Conservation (phyloP, 2,329 filamentous ascomycete species). For the Paraphoma sp. region DNA sequence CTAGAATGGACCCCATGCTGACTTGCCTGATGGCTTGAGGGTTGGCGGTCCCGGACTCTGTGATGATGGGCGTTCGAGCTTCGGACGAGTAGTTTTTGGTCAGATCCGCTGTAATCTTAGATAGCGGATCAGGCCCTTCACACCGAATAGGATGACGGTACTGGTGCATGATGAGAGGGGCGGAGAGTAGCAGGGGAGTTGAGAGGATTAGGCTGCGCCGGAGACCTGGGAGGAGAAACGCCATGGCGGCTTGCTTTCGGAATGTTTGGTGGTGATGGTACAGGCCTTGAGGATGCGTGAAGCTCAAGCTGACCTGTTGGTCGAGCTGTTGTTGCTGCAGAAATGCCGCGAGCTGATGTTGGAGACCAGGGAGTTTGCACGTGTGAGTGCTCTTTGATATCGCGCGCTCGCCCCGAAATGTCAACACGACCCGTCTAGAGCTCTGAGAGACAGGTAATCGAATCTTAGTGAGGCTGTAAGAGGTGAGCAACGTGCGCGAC, state of each 20-base stretch:
- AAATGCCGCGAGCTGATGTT: conserved; percentile 24
- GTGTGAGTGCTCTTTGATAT: conserved; percentile 5
- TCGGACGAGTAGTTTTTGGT: conserved; percentile 45
- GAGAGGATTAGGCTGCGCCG: conserved; percentile 46
- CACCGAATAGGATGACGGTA: conserved; percentile 42
- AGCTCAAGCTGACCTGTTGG: neutral
- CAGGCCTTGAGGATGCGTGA: neutral
- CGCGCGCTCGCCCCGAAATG: conserved; percentile 18
- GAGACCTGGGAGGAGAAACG: conserved; percentile 49
- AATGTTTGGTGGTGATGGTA: neutral
- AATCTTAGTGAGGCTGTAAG: neutral
- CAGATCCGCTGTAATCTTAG: conserved; percentile 49
- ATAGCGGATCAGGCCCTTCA: conserved; percentile 41
- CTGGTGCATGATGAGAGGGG: conserved; percentile 39
- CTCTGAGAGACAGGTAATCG: neutral
- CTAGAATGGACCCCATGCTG: conserved; percentile 55
- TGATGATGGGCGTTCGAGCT: conserved; percentile 48
- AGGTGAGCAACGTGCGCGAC: conserved; percentile 9
- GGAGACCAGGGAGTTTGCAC: conserved; percentile 7
- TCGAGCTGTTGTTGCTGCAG: conserved; percentile 22
- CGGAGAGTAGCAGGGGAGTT: conserved; percentile 44
- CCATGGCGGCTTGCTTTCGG: conserved; percentile 33
- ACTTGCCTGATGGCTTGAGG: conserved; percentile 52
- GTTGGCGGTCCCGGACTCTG: conserved; percentile 49
- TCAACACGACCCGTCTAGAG: neutral